Conservation (phyloP, 2,329 filamentous ascomycete genomes). For the Ascochyta lentis region DNA sequence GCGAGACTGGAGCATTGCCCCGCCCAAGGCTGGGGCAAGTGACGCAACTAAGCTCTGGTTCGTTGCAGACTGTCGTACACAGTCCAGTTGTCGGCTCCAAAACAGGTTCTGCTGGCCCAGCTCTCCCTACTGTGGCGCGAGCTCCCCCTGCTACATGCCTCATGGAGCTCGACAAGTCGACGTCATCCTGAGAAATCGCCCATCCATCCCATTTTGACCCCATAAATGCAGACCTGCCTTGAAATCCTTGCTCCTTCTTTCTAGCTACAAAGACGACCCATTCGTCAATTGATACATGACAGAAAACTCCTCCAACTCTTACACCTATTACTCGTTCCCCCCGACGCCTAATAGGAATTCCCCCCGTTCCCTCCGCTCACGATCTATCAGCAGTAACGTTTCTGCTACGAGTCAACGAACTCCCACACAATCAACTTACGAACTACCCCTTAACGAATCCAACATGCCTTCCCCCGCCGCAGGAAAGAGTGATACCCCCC, state of each 20-base stretch:
- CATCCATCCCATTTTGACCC: constrained; percentile 26
- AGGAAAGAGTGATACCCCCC: constrained; percentile 57
- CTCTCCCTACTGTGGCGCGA: constrained; percentile 40
- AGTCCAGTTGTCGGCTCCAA: constrained; percentile 33
- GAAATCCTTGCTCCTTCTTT: constrained; percentile 21
- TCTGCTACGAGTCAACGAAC: constrained; percentile 43
- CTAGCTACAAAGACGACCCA: constrained; percentile 42
- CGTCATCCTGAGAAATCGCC: constrained; percentile 42
- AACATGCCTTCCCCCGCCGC: constrained; percentile 60
- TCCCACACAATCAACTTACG: constrained; percentile 38
- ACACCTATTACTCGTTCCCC: constrained; percentile 61
- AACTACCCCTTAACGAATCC: constrained; percentile 36
- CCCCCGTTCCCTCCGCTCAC: constrained; percentile 45
- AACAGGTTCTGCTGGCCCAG: constrained; percentile 46
- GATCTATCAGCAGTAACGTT: constrained; percentile 49
- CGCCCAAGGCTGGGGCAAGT: constrained; percentile 41
- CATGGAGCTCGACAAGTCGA: constrained; percentile 30
- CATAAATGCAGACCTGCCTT: constrained; percentile 42
- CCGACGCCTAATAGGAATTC: constrained; percentile 56
- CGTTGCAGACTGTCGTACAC: constrained; percentile 37
- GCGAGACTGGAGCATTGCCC: constrained; percentile 40
- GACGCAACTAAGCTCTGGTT: constrained; percentile 45
- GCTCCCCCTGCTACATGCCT: constrained; percentile 41
- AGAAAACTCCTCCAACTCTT: constrained; percentile 55
- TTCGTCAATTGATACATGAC: constrained; percentile 56